Evolutionary conservation across 495 filamentous ascomycete genomes (phyloP).

Genomic region (Lineolata rhizophorae): DNA sequence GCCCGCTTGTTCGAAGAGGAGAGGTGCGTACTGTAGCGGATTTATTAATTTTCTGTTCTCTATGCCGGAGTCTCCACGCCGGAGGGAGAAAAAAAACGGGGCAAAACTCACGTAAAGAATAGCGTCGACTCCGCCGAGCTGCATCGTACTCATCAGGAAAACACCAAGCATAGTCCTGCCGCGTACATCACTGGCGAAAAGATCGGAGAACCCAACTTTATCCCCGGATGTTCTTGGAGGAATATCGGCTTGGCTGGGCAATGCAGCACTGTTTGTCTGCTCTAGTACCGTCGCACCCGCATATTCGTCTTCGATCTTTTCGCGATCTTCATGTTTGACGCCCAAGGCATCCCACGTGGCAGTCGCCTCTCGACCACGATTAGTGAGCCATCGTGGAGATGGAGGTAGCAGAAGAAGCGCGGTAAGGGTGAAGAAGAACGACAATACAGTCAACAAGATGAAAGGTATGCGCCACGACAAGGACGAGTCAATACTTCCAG

Average conservation of each 20-base stretch:
- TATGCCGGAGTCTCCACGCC: no score
- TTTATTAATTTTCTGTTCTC: no score
- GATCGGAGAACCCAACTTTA: slow-evolving; percentile 1
- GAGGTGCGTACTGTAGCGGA: slow-evolving; percentile 32
- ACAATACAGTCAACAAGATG: slow-evolving; percentile 6
- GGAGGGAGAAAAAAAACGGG: no score
- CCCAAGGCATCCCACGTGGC: not conserved
- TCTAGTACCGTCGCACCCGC: slow-evolving; percentile 18
- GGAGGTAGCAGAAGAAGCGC: slow-evolving; percentile 13
- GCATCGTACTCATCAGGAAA: slow-evolving; percentile 28
- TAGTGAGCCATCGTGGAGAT: slow-evolving; percentile 29
- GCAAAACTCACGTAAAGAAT: no score
- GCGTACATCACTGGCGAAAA: slow-evolving; percentile 12
- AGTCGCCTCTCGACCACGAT: not conserved
- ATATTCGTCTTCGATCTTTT: no score
- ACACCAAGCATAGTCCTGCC: slow-evolving; percentile 21
- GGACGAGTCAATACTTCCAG: slow-evolving; percentile 4
- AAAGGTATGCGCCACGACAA: slow-evolving; percentile 12
- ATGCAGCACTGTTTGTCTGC: slow-evolving; percentile 16
- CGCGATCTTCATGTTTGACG: not conserved
- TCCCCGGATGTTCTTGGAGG: not conserved
- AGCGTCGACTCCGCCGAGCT: slow-evolving; percentile 28
- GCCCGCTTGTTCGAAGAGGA: slow-evolving; percentile 31
- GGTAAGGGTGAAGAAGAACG: not conserved
- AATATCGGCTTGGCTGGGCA: not conserved